phyloP scores from a whole-genome alignment of 140 eudicot genomes.

The Senecio squalidus region DNA sequence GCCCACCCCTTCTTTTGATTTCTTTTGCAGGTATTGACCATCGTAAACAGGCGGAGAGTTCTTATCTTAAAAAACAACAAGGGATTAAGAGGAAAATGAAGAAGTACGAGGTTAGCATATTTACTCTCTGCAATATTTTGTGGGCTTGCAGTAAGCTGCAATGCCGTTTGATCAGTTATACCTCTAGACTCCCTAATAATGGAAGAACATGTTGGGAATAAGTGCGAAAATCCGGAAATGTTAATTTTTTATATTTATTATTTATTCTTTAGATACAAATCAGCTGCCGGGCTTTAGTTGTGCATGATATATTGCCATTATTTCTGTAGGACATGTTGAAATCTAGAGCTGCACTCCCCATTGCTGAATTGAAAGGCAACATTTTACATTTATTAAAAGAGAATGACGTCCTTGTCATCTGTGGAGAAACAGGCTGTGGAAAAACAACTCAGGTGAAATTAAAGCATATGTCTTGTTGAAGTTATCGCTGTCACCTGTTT shows the following conservation, averaged over 20 bases:
- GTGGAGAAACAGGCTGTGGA: slow-evolving; percentile 99
- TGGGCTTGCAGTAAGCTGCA: too few species aligned
- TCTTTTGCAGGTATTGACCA: slow-evolving; percentile 42
- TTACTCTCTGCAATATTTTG: slow-evolving; percentile 6
- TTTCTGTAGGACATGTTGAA: slow-evolving; percentile 66
- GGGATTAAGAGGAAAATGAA: slow-evolving; percentile 53
- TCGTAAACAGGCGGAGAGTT: slow-evolving; percentile 57
- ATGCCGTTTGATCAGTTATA: slow-evolving; percentile 9
- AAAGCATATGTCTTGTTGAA: not conserved
- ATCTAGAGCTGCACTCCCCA: slow-evolving; percentile 79
- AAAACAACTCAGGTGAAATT: slow-evolving; percentile 90
- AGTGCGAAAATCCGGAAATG: not conserved
- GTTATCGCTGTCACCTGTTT: too few species aligned
- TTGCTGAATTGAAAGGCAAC: slow-evolving; percentile 71
- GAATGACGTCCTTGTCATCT: slow-evolving; percentile 79
- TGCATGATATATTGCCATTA: slow-evolving; percentile 9
- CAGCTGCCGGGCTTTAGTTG: slow-evolving; percentile 6
- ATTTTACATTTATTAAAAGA: slow-evolving; percentile 62
- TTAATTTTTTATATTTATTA: slow-evolving; percentile 1
- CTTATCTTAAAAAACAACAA: slow-evolving; percentile 55
- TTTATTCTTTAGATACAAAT: slow-evolving; percentile 1
- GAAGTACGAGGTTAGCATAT: slow-evolving; percentile 55
- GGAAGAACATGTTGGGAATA: slow-evolving; percentile 7
- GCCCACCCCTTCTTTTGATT: not conserved
- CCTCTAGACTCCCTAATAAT: slow-evolving; percentile 9